Percentiles rank a stretch among this genome's conserved stretches.
phyloP scores from a whole-genome alignment of 1,284 basidiomycete species.

The Porogramme epimiltina region DNA sequence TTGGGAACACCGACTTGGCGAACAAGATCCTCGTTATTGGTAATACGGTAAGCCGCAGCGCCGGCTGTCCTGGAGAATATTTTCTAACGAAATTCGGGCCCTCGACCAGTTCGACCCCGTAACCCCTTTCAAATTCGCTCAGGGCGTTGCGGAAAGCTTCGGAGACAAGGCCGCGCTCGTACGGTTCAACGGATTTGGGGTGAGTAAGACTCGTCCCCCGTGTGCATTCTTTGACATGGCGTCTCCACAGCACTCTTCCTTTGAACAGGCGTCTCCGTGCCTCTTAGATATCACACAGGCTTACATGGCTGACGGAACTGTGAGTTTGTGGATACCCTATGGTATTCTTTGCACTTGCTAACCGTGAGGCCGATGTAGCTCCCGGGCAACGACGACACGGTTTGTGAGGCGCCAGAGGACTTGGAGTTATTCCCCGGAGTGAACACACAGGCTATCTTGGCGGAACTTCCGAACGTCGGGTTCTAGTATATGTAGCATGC shows the following conservation, averaged over 20 bases:
- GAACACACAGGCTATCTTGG: too few species aligned
- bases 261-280: neutral
- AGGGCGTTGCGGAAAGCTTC: slow-evolving; percentile 15
- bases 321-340: neutral
- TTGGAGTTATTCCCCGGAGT: slow-evolving; percentile 7
- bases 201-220: neutral
- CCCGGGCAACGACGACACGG: neutral
- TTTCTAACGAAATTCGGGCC: neutral
- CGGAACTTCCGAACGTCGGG: too few species aligned
- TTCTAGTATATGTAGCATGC: too few species aligned
- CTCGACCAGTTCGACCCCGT: slow-evolving; percentile 24
- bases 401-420: slow-evolving; percentile 5
- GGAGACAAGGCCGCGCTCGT: slow-evolving; percentile 22
- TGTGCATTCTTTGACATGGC: too few species aligned
- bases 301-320: slow-evolving; percentile 6
- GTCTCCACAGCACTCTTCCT: neutral
- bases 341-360: neutral
- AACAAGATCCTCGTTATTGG: slow-evolving; percentile 24
- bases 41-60: slow-evolving; percentile 10
- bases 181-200: slow-evolving; percentile 23
- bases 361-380: neutral
- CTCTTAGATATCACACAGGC: neutral
- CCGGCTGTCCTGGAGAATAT: neutral
- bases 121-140: slow-evolving; percentile 20
- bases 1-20: slow-evolving; percentile 22